These are phyloP conservation scores for Chaetoscypha palmicola DNA, from an alignment of 2,329 filamentous ascomycete species.

Conservation along the genomic window DNA sequence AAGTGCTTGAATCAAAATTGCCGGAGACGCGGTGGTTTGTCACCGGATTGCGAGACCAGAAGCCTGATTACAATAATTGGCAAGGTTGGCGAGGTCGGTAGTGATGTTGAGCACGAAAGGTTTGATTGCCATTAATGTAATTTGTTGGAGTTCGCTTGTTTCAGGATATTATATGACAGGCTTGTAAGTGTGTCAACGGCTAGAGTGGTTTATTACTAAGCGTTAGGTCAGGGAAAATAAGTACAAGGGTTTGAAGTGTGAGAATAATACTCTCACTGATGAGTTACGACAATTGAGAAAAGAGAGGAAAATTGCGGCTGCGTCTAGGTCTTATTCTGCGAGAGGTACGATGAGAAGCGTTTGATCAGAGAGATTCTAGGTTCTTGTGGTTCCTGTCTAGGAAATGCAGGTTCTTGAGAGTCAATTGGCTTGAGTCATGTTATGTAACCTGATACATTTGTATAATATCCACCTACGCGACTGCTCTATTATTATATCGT, in stretches of 20 bases:
- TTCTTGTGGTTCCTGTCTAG: neutral
- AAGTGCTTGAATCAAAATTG: neutral
- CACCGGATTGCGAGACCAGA: neutral
- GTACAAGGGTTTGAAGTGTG: neutral
- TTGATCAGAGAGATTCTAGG: neutral
- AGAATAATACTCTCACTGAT: neutral
- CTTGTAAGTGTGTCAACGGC: neutral
- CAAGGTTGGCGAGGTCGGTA: neutral
- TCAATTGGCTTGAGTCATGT: no score
- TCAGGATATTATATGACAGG: neutral
- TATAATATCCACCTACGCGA: no score
- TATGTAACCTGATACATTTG: no score
- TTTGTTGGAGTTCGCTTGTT: neutral
- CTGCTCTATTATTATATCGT: no score
- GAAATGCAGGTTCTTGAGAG: neutral
- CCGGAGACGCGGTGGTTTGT: neutral
- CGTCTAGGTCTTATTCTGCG: neutral
- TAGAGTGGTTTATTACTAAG: neutral
- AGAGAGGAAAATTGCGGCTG: neutral
- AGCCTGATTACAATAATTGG: neutral
- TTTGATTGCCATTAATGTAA: neutral
- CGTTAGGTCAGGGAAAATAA: neutral
- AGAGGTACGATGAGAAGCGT: neutral
- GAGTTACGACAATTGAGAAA: neutral
- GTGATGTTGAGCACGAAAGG: neutral